Conservation (phyloP, 176 grass and related monocot species). For the Puccinellia tenuiflora region DNA sequence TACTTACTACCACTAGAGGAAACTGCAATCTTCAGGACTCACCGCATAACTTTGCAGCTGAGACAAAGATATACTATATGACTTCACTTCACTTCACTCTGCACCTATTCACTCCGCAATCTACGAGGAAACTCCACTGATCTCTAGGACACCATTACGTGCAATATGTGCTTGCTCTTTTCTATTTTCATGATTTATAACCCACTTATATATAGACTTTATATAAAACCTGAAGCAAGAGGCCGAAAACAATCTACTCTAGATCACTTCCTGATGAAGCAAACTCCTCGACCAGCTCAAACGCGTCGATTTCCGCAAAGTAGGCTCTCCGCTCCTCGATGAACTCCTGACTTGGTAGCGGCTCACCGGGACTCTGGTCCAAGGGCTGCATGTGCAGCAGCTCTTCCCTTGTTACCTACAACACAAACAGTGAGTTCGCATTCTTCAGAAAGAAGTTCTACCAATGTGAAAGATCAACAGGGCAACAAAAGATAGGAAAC, state of each 20-base stretch:
- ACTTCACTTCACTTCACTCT: not conserved
- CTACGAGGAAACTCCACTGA: not conserved
- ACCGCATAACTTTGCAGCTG: not conserved
- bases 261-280: not conserved
- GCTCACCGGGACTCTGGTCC: not conserved
- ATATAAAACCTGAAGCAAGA: not conserved
- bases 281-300: not conserved
- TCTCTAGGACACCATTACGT: not conserved
- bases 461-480: not conserved
- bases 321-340: not conserved
- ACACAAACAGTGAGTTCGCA: not conserved
- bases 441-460: not conserved
- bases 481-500: not conserved
- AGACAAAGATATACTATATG: not conserved
- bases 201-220: not conserved
- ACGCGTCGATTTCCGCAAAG: not conserved
- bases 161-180: not conserved
- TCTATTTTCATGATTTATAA: not conserved
- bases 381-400: not conserved
- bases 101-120: not conserved
- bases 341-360: not conserved
- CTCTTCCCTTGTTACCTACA: not conserved
- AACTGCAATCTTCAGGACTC: not conserved
- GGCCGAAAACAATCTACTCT: not conserved
- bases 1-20: too few species aligned